These are phyloP conservation scores for Scedosporium dehoogii DNA, from an alignment of 2,329 filamentous ascomycete genomes.

Conservation along the genomic window DNA sequence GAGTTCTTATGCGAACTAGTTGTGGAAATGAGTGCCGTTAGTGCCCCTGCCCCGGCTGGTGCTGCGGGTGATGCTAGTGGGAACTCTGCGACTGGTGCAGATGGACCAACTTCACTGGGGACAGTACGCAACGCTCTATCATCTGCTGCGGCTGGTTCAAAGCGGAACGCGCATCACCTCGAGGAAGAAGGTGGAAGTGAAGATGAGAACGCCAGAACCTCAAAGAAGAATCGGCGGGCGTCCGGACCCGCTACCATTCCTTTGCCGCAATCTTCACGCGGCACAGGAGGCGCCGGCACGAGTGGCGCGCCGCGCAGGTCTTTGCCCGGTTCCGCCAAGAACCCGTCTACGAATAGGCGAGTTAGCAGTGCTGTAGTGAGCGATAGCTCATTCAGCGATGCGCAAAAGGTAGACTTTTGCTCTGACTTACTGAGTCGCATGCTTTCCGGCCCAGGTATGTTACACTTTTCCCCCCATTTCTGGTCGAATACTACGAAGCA, in stretches of 20 bases:
- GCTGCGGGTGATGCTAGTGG: background rate
- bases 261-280: background rate
- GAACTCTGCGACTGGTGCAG: background rate
- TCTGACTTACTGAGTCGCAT: conserved; percentile 47
- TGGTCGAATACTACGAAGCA: background rate
- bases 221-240: background rate
- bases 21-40: conserved; percentile 50
- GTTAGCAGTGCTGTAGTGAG: conserved; percentile 6
- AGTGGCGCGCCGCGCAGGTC: background rate
- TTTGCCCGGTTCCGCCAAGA: conserved; percentile 14
- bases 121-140: conserved; percentile 6
- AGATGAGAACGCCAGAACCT: conserved; percentile 18
- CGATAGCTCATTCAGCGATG: background rate
- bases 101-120: background rate
- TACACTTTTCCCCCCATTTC: background rate
- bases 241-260: background rate
- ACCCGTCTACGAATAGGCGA: conserved; percentile 12
- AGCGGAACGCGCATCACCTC: conserved; percentile 40
- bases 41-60: conserved; percentile 9
- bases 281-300: background rate
- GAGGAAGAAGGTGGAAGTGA: conserved; percentile 28
- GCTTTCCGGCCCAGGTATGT: conserved; percentile 49
- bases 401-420: conserved; percentile 45
- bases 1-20: conserved; percentile 54
- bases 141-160: conserved; percentile 14